Base-by-base conservation (phyloP, 2,329 filamentous ascomycete species). In the Coleophoma eucalyptorum region DNA sequence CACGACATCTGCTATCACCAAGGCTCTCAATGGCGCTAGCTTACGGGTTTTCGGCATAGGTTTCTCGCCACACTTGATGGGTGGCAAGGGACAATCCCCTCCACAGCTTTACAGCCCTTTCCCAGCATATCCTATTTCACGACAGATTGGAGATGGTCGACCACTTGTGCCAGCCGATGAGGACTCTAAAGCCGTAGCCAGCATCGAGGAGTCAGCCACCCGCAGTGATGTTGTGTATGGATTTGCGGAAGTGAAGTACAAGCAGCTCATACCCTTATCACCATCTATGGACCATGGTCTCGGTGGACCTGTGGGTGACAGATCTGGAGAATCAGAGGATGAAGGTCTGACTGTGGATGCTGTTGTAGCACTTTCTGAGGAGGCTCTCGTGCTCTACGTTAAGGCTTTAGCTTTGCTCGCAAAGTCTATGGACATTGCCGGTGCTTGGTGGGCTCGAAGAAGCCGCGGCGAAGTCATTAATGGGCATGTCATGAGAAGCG, bases 171-270 rank as follows among this genome's bases (percentile, higher is more conserved):
- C 79, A 3, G 72, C 83, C 18, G 91, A 97, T 56, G 92, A 97
- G 63, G 94, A 97, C 65, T 76, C 79, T 15, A 83, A 81, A 56
- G 84, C 89, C 38, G 84, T 93, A 2, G 87, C 91, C 62, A 80
- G 83, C 42, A 91, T 97, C 51, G 93, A 99, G 67, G 92, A 97
- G 61, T 87, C 90, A 57, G 94, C 94, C 2, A 94, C 91, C 32
- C 81, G 92, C 37, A 97, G 92, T 65, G 92, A 99, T 67, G 94
- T 97, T 43, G 92, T 99, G 3, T 99, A 92, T 67, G 92, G 93
- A 3, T 97, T 99, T 69, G 94, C 94, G 5, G 93, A 99, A 71
- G 93, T 99, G 65, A 99, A 99, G 70, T 97, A 95, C 71, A 94
- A 95, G 69, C 94, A 99, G 69, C 79, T 99, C n/a, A 83, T 97